Conservation (phyloP, 139 green algal genomes). For the Auxenochlorella protothecoides region DNA sequence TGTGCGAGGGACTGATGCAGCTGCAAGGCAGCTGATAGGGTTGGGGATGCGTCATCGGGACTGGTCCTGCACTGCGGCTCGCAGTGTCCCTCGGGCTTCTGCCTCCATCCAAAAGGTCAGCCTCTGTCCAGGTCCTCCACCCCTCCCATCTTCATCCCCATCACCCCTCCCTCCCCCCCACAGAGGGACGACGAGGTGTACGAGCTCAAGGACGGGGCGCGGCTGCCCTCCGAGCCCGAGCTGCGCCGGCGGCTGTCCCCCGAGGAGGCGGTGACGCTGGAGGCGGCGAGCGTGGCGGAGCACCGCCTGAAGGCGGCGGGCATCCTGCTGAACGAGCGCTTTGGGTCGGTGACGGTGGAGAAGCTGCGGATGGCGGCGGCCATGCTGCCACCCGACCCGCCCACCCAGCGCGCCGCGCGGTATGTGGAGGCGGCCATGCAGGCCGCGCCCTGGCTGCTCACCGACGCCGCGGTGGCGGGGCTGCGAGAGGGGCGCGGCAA, state of each 20-base stretch:
- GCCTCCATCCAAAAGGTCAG: too few relatives aligned
- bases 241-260: constrained; percentile 20
- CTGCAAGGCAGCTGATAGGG: not conserved
- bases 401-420: constrained; percentile 13
- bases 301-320: constrained; percentile 13
- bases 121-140: too few relatives aligned
- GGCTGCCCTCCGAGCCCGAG: constrained; percentile 24
- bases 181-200: constrained; percentile 14
- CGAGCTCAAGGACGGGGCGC: constrained; percentile 10
- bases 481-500: constrained; percentile 29
- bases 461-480: constrained; percentile 41
- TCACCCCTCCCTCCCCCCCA: not conserved
- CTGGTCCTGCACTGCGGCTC: not conserved
- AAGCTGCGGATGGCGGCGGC: constrained; percentile 35
- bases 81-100: not conserved
- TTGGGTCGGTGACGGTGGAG: constrained; percentile 8
- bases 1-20: not conserved
- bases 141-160: too few relatives aligned
- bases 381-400: constrained; percentile 37
- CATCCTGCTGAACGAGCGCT: constrained; percentile 10
- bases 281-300: constrained; percentile 14
- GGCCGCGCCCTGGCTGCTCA: constrained; percentile 44
- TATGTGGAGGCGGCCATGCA: constrained; percentile 15
- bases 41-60: too few relatives aligned
- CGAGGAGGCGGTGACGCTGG: not conserved